Evolutionary conservation across 768 basidiomycete species (phyloP).

Genomic region (Dendrothele bispora): DNA sequence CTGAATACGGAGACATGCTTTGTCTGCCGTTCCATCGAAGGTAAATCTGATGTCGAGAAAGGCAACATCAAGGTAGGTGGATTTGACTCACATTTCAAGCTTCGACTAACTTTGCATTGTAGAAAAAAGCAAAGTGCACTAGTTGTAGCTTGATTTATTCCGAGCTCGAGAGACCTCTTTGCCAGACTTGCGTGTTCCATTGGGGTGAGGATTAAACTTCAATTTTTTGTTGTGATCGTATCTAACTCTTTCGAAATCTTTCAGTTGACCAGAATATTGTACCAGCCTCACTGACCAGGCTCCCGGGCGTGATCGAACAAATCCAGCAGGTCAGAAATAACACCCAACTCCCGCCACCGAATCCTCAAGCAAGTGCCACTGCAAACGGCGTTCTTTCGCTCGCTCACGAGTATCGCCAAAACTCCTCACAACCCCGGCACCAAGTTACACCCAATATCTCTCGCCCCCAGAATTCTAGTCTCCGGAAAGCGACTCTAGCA

Average conservation of each 20-base stretch:
- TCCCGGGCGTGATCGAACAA: background rate
- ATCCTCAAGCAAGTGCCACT: background rate
- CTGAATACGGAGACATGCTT: background rate
- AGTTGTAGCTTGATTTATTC: background rate
- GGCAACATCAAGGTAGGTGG: background rate
- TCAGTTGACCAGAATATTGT: background rate
- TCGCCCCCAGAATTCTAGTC: background rate
- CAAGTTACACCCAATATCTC: background rate
- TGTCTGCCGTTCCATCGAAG: background rate
- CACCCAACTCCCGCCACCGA: no score
- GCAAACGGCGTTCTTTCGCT: background rate
- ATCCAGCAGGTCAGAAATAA: background rate
- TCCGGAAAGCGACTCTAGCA: background rate
- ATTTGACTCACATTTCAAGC: background rate
- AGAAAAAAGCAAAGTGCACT: background rate
- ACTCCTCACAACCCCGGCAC: background rate
- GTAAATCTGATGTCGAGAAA: background rate
- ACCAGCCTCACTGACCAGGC: background rate
- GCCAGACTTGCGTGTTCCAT: background rate
- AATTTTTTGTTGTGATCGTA: background rate
- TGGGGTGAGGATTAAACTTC: background rate
- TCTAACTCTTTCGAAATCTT: background rate
- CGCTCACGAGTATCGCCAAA: background rate
- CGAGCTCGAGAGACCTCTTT: background rate
- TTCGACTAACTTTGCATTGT: background rate